Conservation (phyloP, 441 rosid species). For the Pelargonium australe region DNA sequence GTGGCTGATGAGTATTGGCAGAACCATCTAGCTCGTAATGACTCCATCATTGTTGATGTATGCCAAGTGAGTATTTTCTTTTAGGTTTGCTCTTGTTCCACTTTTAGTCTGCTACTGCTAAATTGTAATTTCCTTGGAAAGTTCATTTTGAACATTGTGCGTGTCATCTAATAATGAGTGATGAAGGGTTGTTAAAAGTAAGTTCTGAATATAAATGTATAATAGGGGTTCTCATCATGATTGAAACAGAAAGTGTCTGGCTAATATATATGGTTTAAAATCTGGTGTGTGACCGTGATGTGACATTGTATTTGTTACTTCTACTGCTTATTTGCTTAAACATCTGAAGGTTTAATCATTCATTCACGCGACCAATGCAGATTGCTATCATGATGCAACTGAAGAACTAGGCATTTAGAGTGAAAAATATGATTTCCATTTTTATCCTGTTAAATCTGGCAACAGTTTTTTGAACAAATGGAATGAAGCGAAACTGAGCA, state of each 20-base stretch:
- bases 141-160: neutral
- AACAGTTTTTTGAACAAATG: neutral
- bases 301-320: neutral
- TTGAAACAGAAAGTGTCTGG: neutral
- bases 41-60: slow-evolving; percentile 58
- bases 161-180: neutral
- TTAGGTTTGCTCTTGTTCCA: slow-evolving; percentile 22
- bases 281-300: neutral
- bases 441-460: neutral
- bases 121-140: slow-evolving; percentile 13
- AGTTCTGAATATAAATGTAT: neutral
- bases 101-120: slow-evolving; percentile 22
- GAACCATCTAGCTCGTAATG: slow-evolving; percentile 66
- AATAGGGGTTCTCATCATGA: neutral
- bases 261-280: slow-evolving; percentile 1
- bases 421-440: neutral
- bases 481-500: slow-evolving; percentile 5
- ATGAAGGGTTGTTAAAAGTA: neutral
- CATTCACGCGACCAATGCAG: neutral
- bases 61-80: slow-evolving; percentile 53
- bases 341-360: neutral
- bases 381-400: neutral
- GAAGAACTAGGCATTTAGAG: neutral
- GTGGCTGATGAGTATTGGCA: slow-evolving; percentile 72
- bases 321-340: neutral